These are phyloP conservation scores for Stylonectria norvegica DNA, from an alignment of 2,329 filamentous ascomycete species.

Conservation along the genomic window DNA sequence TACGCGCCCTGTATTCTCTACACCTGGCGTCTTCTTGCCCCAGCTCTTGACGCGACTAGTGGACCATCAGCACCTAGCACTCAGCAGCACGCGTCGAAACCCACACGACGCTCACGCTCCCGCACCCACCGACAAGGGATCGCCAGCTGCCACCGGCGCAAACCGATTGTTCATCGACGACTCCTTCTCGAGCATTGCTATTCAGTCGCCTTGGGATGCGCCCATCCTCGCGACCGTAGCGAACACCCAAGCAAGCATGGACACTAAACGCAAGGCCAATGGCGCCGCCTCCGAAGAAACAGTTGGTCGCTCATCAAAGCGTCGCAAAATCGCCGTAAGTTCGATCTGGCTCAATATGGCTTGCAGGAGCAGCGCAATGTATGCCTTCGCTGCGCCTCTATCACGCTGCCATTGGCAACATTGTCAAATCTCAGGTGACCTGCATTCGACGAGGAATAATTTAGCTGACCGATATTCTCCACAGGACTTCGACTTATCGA, in stretches of 20 bases:
- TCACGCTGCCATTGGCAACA: too few relatives aligned
- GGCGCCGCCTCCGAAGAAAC: slow-evolving; percentile 43
- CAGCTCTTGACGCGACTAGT: slow-evolving; percentile 30
- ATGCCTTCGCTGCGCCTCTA: too few relatives aligned
- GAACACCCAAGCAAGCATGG: slow-evolving; percentile 42
- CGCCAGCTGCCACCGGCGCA: slow-evolving; percentile 16
- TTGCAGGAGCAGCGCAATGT: slow-evolving; percentile 4
- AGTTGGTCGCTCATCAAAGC: slow-evolving; percentile 54
- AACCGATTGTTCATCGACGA: slow-evolving; percentile 28
- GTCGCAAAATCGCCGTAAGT: slow-evolving; percentile 52
- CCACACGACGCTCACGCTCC: slow-evolving; percentile 24
- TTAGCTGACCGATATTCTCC: slow-evolving; percentile 10
- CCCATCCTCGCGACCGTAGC: slow-evolving; percentile 22
- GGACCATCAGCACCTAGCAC: slow-evolving; percentile 23
- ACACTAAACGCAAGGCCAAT: slow-evolving; percentile 56
- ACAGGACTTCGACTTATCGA: slow-evolving; percentile 45
- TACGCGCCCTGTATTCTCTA: neutral
- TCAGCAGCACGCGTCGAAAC: slow-evolving; percentile 31
- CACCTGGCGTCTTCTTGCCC: neutral
- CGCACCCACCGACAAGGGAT: slow-evolving; percentile 16
- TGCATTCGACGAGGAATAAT: too few relatives aligned
- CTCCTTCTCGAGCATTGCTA: slow-evolving; percentile 3
- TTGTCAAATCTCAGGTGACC: too few relatives aligned
- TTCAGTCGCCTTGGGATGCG: slow-evolving; percentile 25
- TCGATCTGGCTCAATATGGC: slow-evolving; percentile 7